These are phyloP conservation scores for Trichophyton benhamiae DNA, from an alignment of 2,329 filamentous ascomycete species.

Conservation along the genomic window DNA sequence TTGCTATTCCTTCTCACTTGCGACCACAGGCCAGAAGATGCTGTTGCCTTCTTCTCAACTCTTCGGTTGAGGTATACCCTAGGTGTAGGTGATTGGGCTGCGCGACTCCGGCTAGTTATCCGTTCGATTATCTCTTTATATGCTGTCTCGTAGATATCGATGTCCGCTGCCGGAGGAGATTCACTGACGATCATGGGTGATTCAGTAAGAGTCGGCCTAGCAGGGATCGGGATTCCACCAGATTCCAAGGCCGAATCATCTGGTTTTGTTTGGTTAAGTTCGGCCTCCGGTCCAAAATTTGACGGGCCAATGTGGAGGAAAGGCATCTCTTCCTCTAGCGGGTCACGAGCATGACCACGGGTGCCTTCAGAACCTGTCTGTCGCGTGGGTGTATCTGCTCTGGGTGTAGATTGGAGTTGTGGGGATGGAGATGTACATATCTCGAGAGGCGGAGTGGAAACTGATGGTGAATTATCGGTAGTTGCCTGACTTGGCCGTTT, in stretches of 20 bases:
- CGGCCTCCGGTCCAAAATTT: conserved; percentile 30
- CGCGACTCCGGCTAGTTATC: conserved; percentile 43
- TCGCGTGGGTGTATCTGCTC: conserved; percentile 23
- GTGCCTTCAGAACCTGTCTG: conserved; percentile 35
- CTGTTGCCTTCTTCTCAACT: conserved; percentile 28
- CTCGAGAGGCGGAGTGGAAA: background rate
- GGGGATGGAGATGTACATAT: background rate
- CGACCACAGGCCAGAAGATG: background rate
- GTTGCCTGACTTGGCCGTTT: conserved; percentile 9
- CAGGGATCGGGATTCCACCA: background rate
- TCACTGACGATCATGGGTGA: conserved; percentile 39
- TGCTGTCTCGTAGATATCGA: conserved; percentile 77
- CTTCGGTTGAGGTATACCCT: conserved; percentile 47
- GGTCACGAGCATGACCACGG: conserved; percentile 51
- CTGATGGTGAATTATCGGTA: background rate
- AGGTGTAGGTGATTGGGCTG: conserved; percentile 32
- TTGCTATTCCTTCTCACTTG: background rate
- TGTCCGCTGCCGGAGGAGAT: conserved; percentile 71
- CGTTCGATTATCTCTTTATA: conserved; percentile 71
- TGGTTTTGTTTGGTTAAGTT: background rate
- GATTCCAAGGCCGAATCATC: conserved; percentile 5
- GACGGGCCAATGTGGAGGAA: conserved; percentile 65
- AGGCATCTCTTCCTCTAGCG: conserved; percentile 51
- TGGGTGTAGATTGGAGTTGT: conserved; percentile 16
- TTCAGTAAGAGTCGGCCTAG: background rate